phyloP scores from a whole-genome alignment of 176 grass and related monocot genomes.

The Secale cereale region DNA sequence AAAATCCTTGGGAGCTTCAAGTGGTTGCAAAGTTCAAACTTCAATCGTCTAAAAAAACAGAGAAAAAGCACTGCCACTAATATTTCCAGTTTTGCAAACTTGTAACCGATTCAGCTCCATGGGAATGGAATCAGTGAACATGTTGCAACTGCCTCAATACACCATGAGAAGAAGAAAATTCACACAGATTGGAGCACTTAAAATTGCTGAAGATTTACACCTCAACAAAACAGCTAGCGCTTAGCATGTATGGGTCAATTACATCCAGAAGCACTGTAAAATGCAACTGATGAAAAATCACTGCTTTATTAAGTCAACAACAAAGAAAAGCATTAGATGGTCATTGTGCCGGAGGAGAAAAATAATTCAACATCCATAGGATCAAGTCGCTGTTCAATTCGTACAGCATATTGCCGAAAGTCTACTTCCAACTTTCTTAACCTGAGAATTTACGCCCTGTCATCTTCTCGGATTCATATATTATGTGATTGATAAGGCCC shows the following conservation, averaged over 20 bases:
- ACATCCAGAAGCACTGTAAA: not conserved
- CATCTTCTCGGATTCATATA: slow-evolving; percentile 86
- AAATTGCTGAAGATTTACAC: slow-evolving; percentile 1
- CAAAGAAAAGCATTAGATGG: not conserved
- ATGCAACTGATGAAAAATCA: slow-evolving; percentile 13
- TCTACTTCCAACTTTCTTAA: slow-evolving; percentile 31
- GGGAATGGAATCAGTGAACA: not conserved
- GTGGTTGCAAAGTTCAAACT: not conserved
- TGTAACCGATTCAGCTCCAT: slow-evolving; percentile 9
- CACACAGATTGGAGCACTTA: not conserved
- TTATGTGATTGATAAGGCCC: slow-evolving; percentile 95
- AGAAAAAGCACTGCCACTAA: not conserved
- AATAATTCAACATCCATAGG: slow-evolving; percentile 19
- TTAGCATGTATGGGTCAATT: not conserved
- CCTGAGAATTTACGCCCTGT: slow-evolving; percentile 70
- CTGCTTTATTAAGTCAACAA: slow-evolving; percentile 19
- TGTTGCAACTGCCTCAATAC: not conserved
- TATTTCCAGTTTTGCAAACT: not conserved
- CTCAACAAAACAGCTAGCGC: not conserved
- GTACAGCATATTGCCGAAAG: not conserved
- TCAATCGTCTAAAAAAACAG: not conserved
- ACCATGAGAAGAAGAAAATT: not conserved
- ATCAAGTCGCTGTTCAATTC: slow-evolving; percentile 6
- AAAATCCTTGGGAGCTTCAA: not conserved
- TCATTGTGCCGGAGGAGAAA: not conserved